Conservation (phyloP, 2,329 filamentous ascomycete genomes). For the Aspergillus bombycis region DNA sequence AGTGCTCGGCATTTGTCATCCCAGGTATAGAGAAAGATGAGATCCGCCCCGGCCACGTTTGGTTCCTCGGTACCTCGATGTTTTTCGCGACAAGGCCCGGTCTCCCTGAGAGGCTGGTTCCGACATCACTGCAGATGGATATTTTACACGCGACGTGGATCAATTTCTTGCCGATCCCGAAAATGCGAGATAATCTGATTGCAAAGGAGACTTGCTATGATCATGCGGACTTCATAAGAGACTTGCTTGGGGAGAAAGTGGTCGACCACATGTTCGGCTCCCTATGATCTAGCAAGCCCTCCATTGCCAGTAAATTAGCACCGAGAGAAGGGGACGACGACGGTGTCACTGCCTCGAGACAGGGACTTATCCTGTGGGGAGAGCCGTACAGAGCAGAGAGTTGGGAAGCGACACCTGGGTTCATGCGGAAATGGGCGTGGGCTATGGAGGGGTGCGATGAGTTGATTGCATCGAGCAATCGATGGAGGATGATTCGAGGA, state of each 20-base stretch:
- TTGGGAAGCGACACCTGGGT: conserved; percentile 25
- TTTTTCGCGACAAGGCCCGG: conserved; percentile 7
- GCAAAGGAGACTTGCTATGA: conserved; percentile 16
- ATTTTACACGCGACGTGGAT: conserved; percentile 24
- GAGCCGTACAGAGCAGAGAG: conserved; percentile 17
- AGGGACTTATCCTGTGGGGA: conserved; percentile 23
- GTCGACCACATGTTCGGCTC: conserved; percentile 5
- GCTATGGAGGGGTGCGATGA: conserved; percentile 21
- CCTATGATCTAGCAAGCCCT: background rate
- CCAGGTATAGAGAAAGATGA: background rate
- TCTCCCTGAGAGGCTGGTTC: conserved; percentile 17
- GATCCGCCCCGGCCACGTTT: conserved; percentile 4
- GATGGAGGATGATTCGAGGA: background rate
- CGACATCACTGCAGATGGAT: conserved; percentile 19
- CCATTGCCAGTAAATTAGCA: background rate
- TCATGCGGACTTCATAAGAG: conserved; percentile 16
- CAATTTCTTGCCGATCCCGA: conserved; percentile 21
- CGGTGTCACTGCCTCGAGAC: conserved; percentile 16
- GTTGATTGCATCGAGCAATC: conserved; percentile 15
- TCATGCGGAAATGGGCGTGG: conserved; percentile 25
- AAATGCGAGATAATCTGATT: conserved; percentile 25
- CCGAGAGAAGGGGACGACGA: conserved; percentile 13
- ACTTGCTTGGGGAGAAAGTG: conserved; percentile 15
- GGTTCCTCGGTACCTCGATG: conserved; percentile 9
- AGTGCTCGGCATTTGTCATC: background rate